A percentile compares a stretch with the other conserved stretches of the same genome.
Conservation (phyloP, 1,284 basidiomycete species). For the Macrocystidia cucumis region DNA sequence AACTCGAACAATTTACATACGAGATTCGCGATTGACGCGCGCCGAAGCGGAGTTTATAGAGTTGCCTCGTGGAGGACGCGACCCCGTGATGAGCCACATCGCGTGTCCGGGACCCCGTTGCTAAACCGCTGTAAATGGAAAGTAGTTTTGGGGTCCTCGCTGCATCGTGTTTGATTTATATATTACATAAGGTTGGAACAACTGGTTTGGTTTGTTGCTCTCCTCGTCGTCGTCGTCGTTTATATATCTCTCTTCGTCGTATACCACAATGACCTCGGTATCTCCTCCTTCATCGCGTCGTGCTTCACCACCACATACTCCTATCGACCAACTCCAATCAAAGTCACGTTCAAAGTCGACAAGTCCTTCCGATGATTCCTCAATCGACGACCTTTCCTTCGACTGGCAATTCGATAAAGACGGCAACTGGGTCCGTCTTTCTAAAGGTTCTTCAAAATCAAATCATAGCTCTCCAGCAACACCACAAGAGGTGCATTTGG, state of each 20-base stretch:
- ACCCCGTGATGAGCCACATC: background rate
- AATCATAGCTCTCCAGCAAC: conserved; percentile 34
- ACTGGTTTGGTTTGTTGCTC: conserved; percentile 18
- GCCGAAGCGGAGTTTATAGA: too few relatives aligned
- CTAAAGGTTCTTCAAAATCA: conserved; percentile 33
- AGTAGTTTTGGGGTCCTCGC: conserved; percentile 17
- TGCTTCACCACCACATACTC: conserved; percentile 26
- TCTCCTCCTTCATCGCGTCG: conserved; percentile 16
- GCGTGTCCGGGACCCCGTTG: conserved; percentile 1
- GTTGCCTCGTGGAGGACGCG: background rate
- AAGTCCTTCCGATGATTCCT: conserved; percentile 50
- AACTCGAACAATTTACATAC: background rate
- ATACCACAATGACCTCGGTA: conserved; percentile 22
- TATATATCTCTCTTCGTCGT: conserved; percentile 13
- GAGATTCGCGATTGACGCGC: background rate
- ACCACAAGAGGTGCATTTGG: conserved; percentile 25
- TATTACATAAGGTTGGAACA: conserved; percentile 13
- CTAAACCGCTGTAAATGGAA: conserved; percentile 1
- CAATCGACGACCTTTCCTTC: conserved; percentile 64
- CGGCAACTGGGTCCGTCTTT: conserved; percentile 50
- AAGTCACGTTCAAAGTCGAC: conserved; percentile 21
- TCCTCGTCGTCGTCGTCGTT: conserved; percentile 17
- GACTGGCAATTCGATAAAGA: conserved; percentile 54
- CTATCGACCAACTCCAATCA: conserved; percentile 18
- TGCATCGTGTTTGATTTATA: conserved; percentile 22